Conservation (phyloP, 371 early-diverging fungal genomes). For the Choanephora cucurbitarum region DNA sequence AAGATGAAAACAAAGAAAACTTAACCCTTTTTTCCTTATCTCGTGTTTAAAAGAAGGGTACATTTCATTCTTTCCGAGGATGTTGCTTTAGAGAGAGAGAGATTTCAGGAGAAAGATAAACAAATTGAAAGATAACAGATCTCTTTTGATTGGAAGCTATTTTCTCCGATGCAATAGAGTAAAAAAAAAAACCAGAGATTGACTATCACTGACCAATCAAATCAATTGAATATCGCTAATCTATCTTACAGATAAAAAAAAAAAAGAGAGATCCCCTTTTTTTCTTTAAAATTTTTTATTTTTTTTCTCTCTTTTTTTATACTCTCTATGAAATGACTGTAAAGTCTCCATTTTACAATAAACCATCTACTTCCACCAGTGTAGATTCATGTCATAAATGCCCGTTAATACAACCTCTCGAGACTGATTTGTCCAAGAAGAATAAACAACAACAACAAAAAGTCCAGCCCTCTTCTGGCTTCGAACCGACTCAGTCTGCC, state of each 20-base stretch:
- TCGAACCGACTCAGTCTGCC: slow-evolving; percentile 43
- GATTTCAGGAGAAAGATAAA: no score
- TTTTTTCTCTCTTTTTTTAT: slow-evolving; percentile 6
- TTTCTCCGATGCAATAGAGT: slow-evolving; percentile 12
- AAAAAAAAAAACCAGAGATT: not conserved
- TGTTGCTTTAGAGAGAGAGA: not conserved
- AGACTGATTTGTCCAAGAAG: slow-evolving; percentile 15
- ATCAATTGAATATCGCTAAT: not conserved
- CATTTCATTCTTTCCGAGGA: no score
- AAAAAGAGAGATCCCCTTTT: slow-evolving; percentile 5
- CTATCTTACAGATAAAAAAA: slow-evolving; percentile 1
- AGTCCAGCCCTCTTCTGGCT: slow-evolving; percentile 43
- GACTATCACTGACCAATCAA: slow-evolving; percentile 21
- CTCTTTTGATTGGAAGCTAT: slow-evolving; percentile 9
- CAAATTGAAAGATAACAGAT: slow-evolving; percentile 15
- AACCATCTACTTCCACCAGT: slow-evolving; percentile 55
- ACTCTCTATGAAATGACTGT: slow-evolving; percentile 41
- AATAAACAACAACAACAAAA: slow-evolving; percentile 35
- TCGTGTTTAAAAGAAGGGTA: no score
- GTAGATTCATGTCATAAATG: slow-evolving; percentile 57
- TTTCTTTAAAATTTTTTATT: slow-evolving; percentile 1
- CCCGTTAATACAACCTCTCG: slow-evolving; percentile 35
- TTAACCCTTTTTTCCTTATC: no score
- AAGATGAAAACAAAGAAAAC: no score
- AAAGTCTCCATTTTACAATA: slow-evolving; percentile 56